A percentile compares a stretch with the other conserved stretches of the same genome.
Conservation (phyloP, 2,329 filamentous ascomycete genomes). For the Lanzia echinophila region DNA sequence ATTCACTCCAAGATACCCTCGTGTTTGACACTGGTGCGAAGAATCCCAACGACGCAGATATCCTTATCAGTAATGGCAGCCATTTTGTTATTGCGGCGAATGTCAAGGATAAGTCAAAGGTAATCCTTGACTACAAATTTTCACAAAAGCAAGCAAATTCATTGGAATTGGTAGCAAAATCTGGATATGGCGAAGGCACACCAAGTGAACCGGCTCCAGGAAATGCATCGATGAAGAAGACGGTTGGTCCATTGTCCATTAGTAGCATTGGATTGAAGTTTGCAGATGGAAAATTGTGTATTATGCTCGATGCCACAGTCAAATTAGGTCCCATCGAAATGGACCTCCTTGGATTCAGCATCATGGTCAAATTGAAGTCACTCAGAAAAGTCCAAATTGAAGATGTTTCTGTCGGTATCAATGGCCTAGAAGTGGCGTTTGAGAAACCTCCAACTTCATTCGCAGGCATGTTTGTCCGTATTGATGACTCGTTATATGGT, state of each 20-base stretch:
- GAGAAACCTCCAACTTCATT: constrained; percentile 33
- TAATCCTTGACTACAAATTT: background rate
- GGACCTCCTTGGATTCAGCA: constrained; percentile 3
- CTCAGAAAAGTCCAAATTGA: background rate
- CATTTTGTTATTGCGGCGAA: background rate
- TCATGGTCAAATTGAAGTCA: constrained; percentile 16
- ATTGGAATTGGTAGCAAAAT: background rate
- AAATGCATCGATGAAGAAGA: background rate
- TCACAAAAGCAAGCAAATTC: background rate
- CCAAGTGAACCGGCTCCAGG: background rate
- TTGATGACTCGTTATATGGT: constrained; percentile 25
- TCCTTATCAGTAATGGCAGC: background rate
- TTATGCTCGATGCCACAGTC: constrained; percentile 9
- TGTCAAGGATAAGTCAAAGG: no score
- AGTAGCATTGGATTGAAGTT: background rate
- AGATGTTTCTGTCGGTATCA: background rate
- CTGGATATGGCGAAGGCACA: background rate
- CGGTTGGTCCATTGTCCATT: background rate
- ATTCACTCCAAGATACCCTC: no score
- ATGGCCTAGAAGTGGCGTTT: constrained; percentile 31
- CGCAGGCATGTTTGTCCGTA: constrained; percentile 32
- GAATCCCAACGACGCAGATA: background rate
- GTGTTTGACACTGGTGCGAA: no score
- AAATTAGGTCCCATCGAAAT: constrained; percentile 7
- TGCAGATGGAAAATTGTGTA: background rate